Percentiles rank a stretch among this genome's conserved stretches.
Conservation (phyloP, 495 filamentous ascomycete species). For the Neurospora sp. region DNA sequence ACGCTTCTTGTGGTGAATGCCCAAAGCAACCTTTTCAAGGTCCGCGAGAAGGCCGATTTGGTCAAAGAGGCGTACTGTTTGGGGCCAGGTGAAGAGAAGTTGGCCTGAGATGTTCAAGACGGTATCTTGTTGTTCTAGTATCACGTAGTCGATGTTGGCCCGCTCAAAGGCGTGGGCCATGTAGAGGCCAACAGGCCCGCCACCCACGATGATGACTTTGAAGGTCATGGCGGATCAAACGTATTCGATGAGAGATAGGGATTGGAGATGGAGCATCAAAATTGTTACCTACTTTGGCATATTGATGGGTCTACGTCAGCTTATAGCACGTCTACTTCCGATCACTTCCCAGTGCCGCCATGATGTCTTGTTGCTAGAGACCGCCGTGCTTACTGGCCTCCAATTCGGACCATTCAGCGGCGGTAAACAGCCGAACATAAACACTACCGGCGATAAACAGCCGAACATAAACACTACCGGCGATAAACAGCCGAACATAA, state of each 20-base stretch:
- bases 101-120: conserved; percentile 23
- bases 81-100: conserved; percentile 28
- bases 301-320: not conserved
- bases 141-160: conserved; percentile 35
- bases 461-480: not conserved
- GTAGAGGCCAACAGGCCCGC: conserved; percentile 37
- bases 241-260: not conserved
- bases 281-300: not conserved
- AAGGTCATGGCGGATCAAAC: conserved; percentile 13
- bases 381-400: not conserved
- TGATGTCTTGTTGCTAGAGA: not conserved
- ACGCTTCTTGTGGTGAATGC: conserved; percentile 50
- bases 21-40: conserved; percentile 39
- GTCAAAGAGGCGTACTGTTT: conserved; percentile 33
- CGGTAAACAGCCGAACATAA: not conserved
- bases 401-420: not conserved
- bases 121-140: conserved; percentile 35
- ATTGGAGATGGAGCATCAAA: not conserved
- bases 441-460: not conserved
- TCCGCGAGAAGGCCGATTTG: conserved; percentile 35
- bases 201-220: conserved; percentile 45
- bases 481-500: not conserved
- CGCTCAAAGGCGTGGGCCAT: conserved; percentile 34
- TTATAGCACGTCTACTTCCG: not conserved
- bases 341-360: not conserved